Evolutionary conservation across 441 rosid species (phyloP).

Genomic region (Populus tomentosa): DNA sequence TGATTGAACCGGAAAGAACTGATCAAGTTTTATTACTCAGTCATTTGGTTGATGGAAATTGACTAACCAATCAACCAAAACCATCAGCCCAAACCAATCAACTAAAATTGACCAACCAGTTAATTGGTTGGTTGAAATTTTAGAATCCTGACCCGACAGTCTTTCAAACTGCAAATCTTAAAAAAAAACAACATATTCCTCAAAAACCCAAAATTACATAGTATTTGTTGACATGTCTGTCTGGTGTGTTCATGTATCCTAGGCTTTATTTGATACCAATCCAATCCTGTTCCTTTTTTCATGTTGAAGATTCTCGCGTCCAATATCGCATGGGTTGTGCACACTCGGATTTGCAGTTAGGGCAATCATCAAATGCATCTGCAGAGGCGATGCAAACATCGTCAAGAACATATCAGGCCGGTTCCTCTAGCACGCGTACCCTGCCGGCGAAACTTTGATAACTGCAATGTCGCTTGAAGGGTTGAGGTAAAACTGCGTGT

Average conservation of each 20-base stretch:
- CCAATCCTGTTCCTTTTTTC: neutral
- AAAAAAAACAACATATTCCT: too few relatives aligned
- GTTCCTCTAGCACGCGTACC: conserved; percentile 71
- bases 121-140: rapidly evolving
- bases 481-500: conserved; percentile 44
- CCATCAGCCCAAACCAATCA: too few relatives aligned
- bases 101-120: too few relatives aligned
- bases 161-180: too few relatives aligned
- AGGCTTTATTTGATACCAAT: neutral
- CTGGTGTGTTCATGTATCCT: neutral
- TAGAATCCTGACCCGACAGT: too few relatives aligned
- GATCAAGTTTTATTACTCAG: rapidly evolving
- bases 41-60: rapidly evolving
- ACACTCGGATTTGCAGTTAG: conserved; percentile 77
- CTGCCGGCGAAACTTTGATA: conserved; percentile 70
- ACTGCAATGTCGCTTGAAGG: conserved; percentile 89
- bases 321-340: conserved; percentile 92
- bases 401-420: conserved; percentile 64
- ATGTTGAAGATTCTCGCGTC: conserved; percentile 61
- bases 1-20: rapidly evolving
- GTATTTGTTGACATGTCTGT: neutral
- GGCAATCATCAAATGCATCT: conserved; percentile 71
- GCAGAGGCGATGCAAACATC: conserved; percentile 61
- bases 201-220: neutral
- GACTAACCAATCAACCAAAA: too few relatives aligned